Evolutionary conservation across 176 grass and related monocot genomes (phyloP).

Genomic region (Olyra latifolia): DNA sequence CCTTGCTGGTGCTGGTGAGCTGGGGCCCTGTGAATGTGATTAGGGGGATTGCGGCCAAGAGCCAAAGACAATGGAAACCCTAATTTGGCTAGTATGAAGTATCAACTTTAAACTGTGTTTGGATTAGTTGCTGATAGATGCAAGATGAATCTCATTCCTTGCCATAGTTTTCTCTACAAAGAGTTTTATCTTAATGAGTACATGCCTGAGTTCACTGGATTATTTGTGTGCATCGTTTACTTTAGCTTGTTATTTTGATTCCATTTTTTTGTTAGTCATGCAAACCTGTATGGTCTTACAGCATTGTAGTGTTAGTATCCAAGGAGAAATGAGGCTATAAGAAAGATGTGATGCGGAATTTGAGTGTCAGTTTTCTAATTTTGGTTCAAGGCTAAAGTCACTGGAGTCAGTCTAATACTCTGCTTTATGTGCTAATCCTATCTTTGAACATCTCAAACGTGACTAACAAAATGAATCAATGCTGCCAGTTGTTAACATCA

Average conservation of each 20-base stretch:
- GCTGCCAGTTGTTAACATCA: neutral
- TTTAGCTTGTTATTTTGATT: neutral
- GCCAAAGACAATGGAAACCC: neutral
- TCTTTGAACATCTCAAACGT: neutral
- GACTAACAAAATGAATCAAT: neutral
- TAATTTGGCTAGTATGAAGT: neutral
- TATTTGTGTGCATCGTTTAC: neutral
- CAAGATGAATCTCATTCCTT: neutral
- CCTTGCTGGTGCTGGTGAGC: neutral
- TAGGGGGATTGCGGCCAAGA: no score
- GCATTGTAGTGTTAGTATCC: neutral
- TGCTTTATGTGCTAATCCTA: neutral
- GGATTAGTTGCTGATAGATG: neutral
- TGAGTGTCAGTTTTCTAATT: neutral
- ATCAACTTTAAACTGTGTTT: neutral
- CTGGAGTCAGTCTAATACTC: neutral
- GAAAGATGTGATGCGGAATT: neutral
- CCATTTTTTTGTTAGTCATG: slow-evolving; percentile 11
- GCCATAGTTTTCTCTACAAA: neutral
- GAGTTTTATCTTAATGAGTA: slow-evolving; percentile 12
- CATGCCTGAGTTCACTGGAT: neutral
- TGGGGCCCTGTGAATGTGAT: neutral
- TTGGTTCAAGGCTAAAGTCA: neutral
- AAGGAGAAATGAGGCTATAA: neutral
- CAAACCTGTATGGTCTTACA: neutral